phyloP scores from a whole-genome alignment of 202 grass and related monocot species.

The Dendrocalamus latiflorus region DNA sequence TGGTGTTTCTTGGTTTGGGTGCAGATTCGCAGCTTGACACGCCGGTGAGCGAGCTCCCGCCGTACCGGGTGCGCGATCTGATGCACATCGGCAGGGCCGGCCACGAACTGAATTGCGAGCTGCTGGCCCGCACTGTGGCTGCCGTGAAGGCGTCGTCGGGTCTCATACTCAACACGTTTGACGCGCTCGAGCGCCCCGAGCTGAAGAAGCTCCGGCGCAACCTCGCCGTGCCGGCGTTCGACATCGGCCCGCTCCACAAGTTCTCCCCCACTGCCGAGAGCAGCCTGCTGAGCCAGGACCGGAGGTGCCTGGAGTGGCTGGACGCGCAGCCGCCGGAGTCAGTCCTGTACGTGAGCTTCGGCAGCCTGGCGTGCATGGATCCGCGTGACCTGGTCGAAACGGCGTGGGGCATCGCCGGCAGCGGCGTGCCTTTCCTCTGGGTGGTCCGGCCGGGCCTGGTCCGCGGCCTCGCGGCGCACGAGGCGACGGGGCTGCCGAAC shows the following conservation, averaged over 20 bases:
- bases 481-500: neutral
- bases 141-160: slow-evolving; percentile 28
- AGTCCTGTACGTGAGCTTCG: slow-evolving; percentile 75
- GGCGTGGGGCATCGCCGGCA: slow-evolving; percentile 49
- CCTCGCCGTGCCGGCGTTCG: slow-evolving; percentile 23
- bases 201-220: slow-evolving; percentile 18
- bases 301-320: slow-evolving; percentile 53
- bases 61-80: slow-evolving; percentile 48
- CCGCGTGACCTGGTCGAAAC: slow-evolving; percentile 24
- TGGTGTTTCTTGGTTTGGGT: neutral
- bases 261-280: neutral
- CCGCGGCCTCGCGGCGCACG: neutral
- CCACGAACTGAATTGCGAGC: neutral
- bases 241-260: slow-evolving; percentile 57
- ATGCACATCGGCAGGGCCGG: neutral
- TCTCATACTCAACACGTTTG: slow-evolving; percentile 56
- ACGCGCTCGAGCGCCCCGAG: slow-evolving; percentile 33
- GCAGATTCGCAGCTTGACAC: slow-evolving; percentile 37
- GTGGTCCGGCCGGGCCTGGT: slow-evolving; percentile 35
- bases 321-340: slow-evolving; percentile 23
- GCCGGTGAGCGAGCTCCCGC: slow-evolving; percentile 44
- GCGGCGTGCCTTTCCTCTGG: slow-evolving; percentile 58
- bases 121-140: neutral
- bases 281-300: slow-evolving; percentile 33
- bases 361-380: slow-evolving; percentile 53